phyloP scores from a whole-genome alignment of 805 yeast genomes.

The Candida namnaoensis region DNA sequence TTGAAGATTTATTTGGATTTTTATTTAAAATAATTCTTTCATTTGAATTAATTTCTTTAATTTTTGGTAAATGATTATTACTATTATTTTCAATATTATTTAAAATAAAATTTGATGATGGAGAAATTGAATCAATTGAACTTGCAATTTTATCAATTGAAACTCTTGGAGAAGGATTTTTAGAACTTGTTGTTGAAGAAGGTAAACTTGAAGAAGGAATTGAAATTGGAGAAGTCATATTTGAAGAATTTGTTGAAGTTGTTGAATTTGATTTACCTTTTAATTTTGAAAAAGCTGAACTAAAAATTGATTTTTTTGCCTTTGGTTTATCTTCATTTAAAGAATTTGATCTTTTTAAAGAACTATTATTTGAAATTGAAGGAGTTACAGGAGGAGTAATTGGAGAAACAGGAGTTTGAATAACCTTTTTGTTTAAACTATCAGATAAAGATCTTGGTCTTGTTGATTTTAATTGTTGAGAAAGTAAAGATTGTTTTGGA shows the following conservation, averaged over 20 bases:
- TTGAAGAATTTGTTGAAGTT: constrained; percentile 5
- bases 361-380: background rate
- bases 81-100: background rate
- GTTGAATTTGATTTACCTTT: constrained; percentile 7
- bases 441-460: constrained; percentile 1
- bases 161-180: background rate
- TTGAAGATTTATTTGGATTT: constrained; percentile 30
- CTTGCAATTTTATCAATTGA: constrained; percentile 1
- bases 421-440: background rate
- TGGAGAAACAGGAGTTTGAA: background rate
- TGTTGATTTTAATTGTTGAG: background rate
- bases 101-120: constrained; percentile 6
- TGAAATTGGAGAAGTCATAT: constrained; percentile 6
- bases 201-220: constrained; percentile 6
- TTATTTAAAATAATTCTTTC: constrained; percentile 34
- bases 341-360: constrained; percentile 12
- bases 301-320: constrained; percentile 18
- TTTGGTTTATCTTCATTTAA: constrained; percentile 4
- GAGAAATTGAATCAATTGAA: constrained; percentile 8
- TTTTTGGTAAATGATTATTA: too few species aligned
- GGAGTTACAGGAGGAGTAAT: background rate
- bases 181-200: background rate
- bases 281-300: constrained; percentile 20
- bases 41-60: background rate
- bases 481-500: background rate